phyloP scores from a whole-genome alignment of 768 basidiomycete species.

The Russula sp. region DNA sequence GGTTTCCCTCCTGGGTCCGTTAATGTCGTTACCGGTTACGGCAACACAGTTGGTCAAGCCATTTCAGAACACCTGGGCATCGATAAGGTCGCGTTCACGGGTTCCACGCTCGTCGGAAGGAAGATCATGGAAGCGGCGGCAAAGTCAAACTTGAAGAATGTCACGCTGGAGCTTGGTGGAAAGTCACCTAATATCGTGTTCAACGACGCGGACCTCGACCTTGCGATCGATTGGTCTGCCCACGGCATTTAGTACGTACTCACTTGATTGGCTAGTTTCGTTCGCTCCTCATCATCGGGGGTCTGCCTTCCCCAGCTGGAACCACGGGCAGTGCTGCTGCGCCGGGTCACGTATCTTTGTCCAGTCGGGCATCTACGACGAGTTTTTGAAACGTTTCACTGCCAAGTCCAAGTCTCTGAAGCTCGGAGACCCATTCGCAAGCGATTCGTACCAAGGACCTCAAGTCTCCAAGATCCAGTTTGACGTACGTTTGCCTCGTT shows the following conservation, averaged over 20 bases:
- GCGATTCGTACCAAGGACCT: slow-evolving; percentile 62
- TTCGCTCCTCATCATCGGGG: neutral
- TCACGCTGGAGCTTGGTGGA: slow-evolving; percentile 66
- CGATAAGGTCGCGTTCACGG: slow-evolving; percentile 68
- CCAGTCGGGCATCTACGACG: slow-evolving; percentile 71
- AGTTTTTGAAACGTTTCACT: slow-evolving; percentile 56
- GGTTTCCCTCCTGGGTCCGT: slow-evolving; percentile 59
- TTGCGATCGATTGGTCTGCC: slow-evolving; percentile 49
- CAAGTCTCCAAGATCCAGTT: slow-evolving; percentile 71
- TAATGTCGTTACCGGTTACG: slow-evolving; percentile 52
- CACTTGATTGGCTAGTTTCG: too few species aligned
- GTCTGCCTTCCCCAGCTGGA: slow-evolving; percentile 37
- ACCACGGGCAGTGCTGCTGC: slow-evolving; percentile 72
- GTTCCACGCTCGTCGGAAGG: slow-evolving; percentile 57
- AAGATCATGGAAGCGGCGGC: slow-evolving; percentile 54
- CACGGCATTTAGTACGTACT: slow-evolving; percentile 51
- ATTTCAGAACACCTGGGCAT: slow-evolving; percentile 49
- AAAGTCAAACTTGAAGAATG: slow-evolving; percentile 60
- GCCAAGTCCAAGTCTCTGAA: slow-evolving; percentile 46
- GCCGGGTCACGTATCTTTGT: slow-evolving; percentile 81
- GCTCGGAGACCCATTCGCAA: slow-evolving; percentile 64
- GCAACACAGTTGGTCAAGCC: slow-evolving; percentile 46
- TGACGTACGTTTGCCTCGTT: slow-evolving; percentile 40
- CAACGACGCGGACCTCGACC: slow-evolving; percentile 53
- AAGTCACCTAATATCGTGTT: slow-evolving; percentile 57